Percentiles rank a stretch among this genome's conserved stretches.
Evolutionary conservation across 2,329 filamentous ascomycete genomes (phyloP).

Genomic region (Pseudocercospora cruenta): DNA sequence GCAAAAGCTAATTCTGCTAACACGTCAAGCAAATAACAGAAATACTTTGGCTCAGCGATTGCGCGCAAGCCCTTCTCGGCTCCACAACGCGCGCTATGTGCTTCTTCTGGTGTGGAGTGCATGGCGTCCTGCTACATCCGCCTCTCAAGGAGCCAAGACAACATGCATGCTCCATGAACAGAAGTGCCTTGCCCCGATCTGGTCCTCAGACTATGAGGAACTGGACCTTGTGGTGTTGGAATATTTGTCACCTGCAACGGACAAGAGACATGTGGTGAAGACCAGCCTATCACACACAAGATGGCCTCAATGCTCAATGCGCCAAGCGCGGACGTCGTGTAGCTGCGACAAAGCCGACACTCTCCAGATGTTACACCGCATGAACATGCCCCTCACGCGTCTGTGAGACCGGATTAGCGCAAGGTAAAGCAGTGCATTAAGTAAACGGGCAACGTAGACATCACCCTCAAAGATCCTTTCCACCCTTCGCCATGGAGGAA

Average conservation of each 20-base stretch:
- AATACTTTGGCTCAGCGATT: too few species aligned
- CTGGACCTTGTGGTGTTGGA: neutral
- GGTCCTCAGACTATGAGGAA: neutral
- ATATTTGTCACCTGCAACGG: neutral
- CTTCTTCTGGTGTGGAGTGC: too few species aligned
- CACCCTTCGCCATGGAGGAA: neutral
- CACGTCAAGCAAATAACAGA: neutral
- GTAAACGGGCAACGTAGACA: neutral
- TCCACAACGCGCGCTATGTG: too few species aligned
- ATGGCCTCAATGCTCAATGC: neutral
- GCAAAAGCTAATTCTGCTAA: neutral
- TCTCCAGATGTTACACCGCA: conserved; percentile 3
- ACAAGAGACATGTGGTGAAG: neutral
- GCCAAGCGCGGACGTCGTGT: neutral
- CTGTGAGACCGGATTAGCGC: neutral
- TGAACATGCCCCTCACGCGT: neutral
- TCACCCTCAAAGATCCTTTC: neutral
- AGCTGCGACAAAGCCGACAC: neutral
- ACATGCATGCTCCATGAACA: neutral
- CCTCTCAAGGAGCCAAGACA: neutral
- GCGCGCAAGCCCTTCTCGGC: too few species aligned
- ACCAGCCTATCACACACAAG: neutral
- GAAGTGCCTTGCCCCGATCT: neutral
- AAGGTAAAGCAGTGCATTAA: neutral
- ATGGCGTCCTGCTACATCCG: neutral